Base-by-base conservation (phyloP, 202 grass and related monocot genomes). In the Eragrostis tef region DNA sequence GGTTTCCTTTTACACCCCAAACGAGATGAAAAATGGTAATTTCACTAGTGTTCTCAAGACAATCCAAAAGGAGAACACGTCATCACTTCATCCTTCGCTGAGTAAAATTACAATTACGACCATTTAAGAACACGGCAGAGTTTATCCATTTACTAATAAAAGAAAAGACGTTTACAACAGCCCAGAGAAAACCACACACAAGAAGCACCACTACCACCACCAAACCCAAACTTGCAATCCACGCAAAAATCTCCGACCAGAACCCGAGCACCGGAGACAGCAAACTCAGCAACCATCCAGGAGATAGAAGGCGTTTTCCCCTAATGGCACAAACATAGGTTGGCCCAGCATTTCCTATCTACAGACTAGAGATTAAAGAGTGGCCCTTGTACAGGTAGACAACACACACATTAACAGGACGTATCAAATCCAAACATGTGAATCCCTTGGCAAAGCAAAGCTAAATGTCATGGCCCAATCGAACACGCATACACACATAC, bases 141-240 rank as follows among this genome's bases (percentile, higher is more conserved):
- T 39, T 39, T 39, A 39, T 39, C 34, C 34, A 39, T 19, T 27
- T 42, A 19, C 17, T 56, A 24, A 43, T 56, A 39, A 21, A 62
- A 66, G n/a, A 12, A 20, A 42, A 77, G 56, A 21, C 24, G 22
- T 36, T 66, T 19, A 58, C 58, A 83, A 34, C 34, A 47, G 11
- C 24, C 5, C 9, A 5, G 6, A 16, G 0, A 70, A 77, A 67
- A 6, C 27, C 8, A 25, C 7, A 3, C 6, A 71, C 67, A n/a
- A 67, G 58, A 84, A 77, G 44, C 20, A 9, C 43, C 73, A 79
- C 15, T 19, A 21, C 21, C 61, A 41, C 14, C 41, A 25, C 46
- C 46, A 71, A 71, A 73, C 36, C 66, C 47, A 83, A 72, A 78
- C 15, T 66, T 65, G 39, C 25, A 64, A 71, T 47, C 39, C 63